Percentiles rank a stretch among this genome's conserved stretches.
These are phyloP conservation scores for Astrephomene gubernaculifera DNA, from an alignment of 139 green algal genomes.

Conservation along the genomic window DNA sequence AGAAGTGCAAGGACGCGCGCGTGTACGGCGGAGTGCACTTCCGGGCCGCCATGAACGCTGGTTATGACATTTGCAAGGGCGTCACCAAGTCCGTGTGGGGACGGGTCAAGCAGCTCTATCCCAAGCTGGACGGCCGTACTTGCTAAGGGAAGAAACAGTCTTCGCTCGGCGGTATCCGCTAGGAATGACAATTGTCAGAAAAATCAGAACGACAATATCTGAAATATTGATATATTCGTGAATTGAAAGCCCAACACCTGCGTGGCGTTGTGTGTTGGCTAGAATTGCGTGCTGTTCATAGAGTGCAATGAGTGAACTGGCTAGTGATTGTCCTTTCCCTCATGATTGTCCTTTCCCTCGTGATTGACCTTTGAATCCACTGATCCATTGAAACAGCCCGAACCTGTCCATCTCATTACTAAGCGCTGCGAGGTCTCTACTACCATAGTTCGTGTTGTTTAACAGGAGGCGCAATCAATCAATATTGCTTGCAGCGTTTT, in stretches of 20 bases:
- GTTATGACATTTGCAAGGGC: background rate
- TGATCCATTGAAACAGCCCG: no score
- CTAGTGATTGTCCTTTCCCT: no score
- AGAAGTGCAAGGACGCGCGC: conserved; percentile 9
- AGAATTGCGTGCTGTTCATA: background rate
- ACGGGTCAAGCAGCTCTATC: background rate
- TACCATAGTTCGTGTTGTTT: no score
- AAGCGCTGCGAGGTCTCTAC: no score
- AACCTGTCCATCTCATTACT: no score
- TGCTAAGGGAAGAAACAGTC: background rate
- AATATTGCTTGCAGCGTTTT: no score
- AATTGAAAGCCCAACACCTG: background rate
- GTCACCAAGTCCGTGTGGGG: background rate
- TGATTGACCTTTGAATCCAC: no score
- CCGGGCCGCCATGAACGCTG: background rate
- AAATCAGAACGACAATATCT: background rate
- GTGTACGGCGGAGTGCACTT: conserved; percentile 3
- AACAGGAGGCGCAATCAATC: background rate
- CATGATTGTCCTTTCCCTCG: no score
- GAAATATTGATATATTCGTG: background rate
- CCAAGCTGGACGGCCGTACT: background rate
- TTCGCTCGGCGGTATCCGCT: background rate
- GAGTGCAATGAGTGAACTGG: no score
- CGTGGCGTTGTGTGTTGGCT: background rate
- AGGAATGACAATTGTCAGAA: no score